Conservation (phyloP, 208 protist genomes). For the Acanthamoeba castellanii region DNA sequence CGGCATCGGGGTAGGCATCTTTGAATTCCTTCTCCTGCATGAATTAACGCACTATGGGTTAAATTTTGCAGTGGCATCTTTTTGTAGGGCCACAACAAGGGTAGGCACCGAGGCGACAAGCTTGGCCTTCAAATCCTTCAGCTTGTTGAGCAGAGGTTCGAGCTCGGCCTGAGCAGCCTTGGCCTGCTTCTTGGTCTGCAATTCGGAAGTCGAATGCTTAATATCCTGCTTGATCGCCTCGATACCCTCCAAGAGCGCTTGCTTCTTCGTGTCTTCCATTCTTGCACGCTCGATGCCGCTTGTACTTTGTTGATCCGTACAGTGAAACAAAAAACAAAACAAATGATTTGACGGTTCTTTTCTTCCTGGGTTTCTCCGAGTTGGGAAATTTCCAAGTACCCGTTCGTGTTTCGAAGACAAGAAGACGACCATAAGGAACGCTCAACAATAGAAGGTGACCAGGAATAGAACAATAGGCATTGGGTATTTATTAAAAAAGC, state of each 20-base stretch:
- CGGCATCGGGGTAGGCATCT: conserved; percentile 22
- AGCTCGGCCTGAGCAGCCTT: conserved; percentile 30
- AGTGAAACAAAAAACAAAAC: too few species aligned
- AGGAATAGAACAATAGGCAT: too few species aligned
- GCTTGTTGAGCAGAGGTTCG: neutral
- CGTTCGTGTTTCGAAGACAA: too few species aligned
- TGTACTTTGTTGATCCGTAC: too few species aligned
- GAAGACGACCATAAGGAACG: too few species aligned
- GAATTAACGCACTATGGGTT: neutral
- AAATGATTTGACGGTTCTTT: too few species aligned
- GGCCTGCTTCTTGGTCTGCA: conserved; percentile 64
- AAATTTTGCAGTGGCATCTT: neutral
- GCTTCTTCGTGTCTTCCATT: conserved; percentile 37
- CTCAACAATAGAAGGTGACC: too few species aligned
- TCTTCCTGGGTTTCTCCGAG: too few species aligned
- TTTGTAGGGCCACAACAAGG: too few species aligned
- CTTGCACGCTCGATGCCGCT: neutral
- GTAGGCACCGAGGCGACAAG: neutral
- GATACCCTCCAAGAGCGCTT: neutral
- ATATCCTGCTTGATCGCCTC: conserved; percentile 52
- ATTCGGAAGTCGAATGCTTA: conserved; percentile 15
- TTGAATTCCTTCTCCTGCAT: conserved; percentile 65
- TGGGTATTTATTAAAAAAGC: too few species aligned
- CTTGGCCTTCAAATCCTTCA: conserved; percentile 9
- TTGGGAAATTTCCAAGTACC: too few species aligned